Percentiles rank a stretch among this genome's conserved stretches.
Evolutionary conservation across 2,329 filamentous ascomycete species (phyloP).

Genomic region (Coniella lustricola): DNA sequence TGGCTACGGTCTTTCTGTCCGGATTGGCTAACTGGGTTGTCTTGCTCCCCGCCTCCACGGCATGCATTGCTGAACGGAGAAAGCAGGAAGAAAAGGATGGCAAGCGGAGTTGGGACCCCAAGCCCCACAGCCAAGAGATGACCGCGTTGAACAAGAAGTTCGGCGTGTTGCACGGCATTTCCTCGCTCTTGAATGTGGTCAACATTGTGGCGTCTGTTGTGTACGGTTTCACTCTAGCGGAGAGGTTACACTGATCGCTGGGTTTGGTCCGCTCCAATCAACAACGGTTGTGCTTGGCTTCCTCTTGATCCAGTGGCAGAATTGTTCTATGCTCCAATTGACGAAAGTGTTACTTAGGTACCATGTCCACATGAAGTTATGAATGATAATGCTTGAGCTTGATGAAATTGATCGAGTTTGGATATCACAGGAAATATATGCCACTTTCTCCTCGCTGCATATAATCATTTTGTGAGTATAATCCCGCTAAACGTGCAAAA

Average conservation of each 20-base stretch:
- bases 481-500: background rate
- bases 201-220: slow-evolving; percentile 62
- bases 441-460: background rate
- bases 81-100: slow-evolving; percentile 84
- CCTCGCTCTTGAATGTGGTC: slow-evolving; percentile 69
- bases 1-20: slow-evolving; percentile 63
- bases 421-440: background rate
- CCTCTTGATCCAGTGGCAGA: no score
- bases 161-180: slow-evolving; percentile 71
- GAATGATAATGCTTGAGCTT: no score
- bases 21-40: slow-evolving; percentile 64
- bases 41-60: slow-evolving; percentile 68
- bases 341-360: no score
- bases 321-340: no score
- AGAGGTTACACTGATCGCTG: slow-evolving; percentile 42
- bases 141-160: slow-evolving; percentile 71
- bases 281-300: background rate
- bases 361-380: no score
- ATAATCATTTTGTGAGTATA: no score
- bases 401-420: slow-evolving; percentile 2
- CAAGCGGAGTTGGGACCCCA: slow-evolving; percentile 74
- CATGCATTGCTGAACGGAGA: slow-evolving; percentile 67
- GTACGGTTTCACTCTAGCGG: slow-evolving; percentile 71
- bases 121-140: slow-evolving; percentile 83
- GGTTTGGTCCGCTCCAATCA: background rate